Percentiles rank a stretch among this genome's conserved stretches.
These are phyloP conservation scores for Backusella parvicylindrica DNA, from an alignment of 192 early-diverging fungal genomes.

Conservation along the genomic window DNA sequence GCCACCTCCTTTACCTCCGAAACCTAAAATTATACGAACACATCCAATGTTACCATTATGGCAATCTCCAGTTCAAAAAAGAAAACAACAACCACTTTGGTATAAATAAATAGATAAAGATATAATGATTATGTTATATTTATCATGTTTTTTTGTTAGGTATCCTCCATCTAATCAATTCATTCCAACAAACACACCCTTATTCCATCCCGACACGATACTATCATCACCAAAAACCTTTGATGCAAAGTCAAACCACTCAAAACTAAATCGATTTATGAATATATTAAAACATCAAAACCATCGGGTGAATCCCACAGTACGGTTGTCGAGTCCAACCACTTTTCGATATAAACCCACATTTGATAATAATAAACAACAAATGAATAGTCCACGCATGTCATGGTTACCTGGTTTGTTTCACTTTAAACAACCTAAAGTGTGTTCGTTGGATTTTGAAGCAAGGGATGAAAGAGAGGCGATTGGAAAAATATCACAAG, in stretches of 20 bases:
- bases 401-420: slow-evolving; percentile 23
- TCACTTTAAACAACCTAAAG: slow-evolving; percentile 28
- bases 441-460: neutral
- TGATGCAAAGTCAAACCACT: neutral
- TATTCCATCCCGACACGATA: neutral
- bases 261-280: slow-evolving; percentile 8
- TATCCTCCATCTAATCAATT: slow-evolving; percentile 6
- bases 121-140: neutral
- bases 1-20: slow-evolving; percentile 22
- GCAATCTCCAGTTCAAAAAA: neutral
- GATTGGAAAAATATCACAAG: slow-evolving; percentile 16
- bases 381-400: neutral
- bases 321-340: neutral
- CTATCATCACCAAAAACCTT: neutral
- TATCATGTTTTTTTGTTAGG: neutral
- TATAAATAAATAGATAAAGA: neutral
- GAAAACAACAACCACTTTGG: neutral
- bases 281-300: neutral
- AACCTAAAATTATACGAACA: neutral
- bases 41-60: neutral
- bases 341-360: neutral
- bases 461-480: slow-evolving; percentile 6
- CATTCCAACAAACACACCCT: slow-evolving; percentile 14
- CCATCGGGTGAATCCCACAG: neutral
- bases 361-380: too few species aligned